phyloP scores from a whole-genome alignment of 2,329 filamentous ascomycete species.

The Colletotrichum sp. region DNA sequence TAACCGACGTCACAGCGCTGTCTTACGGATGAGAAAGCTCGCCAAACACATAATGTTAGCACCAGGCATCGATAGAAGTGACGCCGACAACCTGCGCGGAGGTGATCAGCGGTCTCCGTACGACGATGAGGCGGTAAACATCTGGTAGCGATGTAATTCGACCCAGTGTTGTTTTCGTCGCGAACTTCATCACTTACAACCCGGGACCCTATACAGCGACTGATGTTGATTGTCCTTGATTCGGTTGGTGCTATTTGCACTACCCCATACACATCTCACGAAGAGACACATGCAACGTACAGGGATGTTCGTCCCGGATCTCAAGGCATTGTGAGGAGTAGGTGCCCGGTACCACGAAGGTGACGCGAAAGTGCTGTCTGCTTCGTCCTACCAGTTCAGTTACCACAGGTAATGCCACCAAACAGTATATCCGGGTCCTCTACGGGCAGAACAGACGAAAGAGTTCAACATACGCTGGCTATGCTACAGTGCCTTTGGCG shows the following conservation, averaged over 20 bases:
- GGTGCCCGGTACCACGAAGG: neutral
- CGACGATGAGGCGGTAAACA: neutral
- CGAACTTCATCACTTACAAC: neutral
- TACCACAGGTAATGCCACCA: neutral
- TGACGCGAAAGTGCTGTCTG: neutral
- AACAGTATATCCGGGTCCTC: neutral
- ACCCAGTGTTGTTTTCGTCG: neutral
- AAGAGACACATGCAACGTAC: neutral
- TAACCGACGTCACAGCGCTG: neutral
- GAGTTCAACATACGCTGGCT: neutral
- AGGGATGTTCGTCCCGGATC: neutral
- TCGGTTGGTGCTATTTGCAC: neutral
- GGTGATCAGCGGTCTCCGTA: neutral
- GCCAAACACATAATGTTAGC: neutral
- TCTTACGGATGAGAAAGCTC: neutral
- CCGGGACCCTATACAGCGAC: neutral
- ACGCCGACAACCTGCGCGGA: neutral
- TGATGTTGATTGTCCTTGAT: neutral
- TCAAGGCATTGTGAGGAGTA: neutral
- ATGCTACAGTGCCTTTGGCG: neutral
- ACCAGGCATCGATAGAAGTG: neutral
- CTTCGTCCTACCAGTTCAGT: neutral
- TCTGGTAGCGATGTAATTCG: neutral
- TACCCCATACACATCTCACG: neutral
- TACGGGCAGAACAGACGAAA: neutral